Base-by-base conservation (phyloP, 108 stramenopile genomes). In the Nitzschia palea region DNA sequence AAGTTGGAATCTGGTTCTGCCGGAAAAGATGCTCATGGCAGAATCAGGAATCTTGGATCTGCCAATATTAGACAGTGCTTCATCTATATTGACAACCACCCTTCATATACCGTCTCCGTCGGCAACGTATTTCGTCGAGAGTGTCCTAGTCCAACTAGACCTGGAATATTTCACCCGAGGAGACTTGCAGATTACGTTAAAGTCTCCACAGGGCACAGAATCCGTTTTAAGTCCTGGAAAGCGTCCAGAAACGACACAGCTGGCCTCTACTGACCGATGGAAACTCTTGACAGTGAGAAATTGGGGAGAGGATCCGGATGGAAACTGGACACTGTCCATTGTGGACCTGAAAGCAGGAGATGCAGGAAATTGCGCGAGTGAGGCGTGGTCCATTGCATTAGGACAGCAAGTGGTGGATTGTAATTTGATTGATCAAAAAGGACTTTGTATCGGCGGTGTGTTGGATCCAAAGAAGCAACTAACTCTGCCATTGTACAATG, bases 231-330 rank as follows among this genome's bases (percentile, higher is more conserved):
- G 33, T 54, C 77, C 77, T 2, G 65, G 71, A 17, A 14, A 34
- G 47, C 32, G 79, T 44, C 62, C 66, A 4, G 72, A 73, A 54
- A 55, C 34, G n/a, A 61, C 31, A 0, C 55, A 56, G 23, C 15
- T 50, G 32, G 30, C 5, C 0, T 23, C 29, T 14, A 62, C 45
- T 22, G 47, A 61, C 12, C 52, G 67, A 53, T 74, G 72, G 72
- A 70, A 79, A 42, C 42, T 74, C 28, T 33, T 60, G 31, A 74
- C 78, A 4, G 67, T 79, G 25, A 50, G 73, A 1, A 36, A 56
- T 20, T 79, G 72, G 72, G 78, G 78, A 10, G 78, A 79, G 35
- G 22, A 15, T n/a, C 35, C 62, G 1, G 31, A 27, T 28, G 71
- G 71, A 0, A 55, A 57, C 2, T 73, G 71, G 65, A 71, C 52